Evolutionary conservation across 495 filamentous ascomycete genomes (phyloP), one percentile per base, ranked within the genome.

Genomic region (Aspergillus egyptiacus): DNA sequence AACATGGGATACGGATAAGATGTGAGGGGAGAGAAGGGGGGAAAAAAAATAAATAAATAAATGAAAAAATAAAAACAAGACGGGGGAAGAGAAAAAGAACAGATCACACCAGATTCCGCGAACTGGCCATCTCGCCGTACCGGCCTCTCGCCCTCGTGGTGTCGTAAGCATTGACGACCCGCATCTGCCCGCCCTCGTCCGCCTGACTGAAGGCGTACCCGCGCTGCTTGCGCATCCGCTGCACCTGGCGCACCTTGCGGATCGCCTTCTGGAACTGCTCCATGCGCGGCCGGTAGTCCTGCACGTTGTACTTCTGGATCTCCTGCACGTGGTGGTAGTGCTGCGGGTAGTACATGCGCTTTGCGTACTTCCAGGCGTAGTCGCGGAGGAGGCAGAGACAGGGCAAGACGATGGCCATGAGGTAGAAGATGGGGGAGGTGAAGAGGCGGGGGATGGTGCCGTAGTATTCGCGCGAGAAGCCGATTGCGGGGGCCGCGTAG

Each of bases 251-350:
- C 39, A 97, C 93, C 69, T 99, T 99, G 55, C 93, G 83, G 61
- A 99, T 96, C 20, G 93, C 93, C 68, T 99, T 99, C 69, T 99
- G 93, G 80, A 99, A 99, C 69, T 99, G 93, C 66, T 99, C 93
- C 93, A 99, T 99, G 78, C 91, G 75, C 33, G 93, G 93, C 52
- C 94, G 78, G 65, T 99, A 99, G 71, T 99, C 94, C 68, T 97
- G 94, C 45, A 99, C 94, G 59, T 99, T 99, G 72, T 95, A 99
- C 68, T 99, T 99, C 67, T 99, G 94, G 55, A 99, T 99, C 70
- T 99, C 94, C 70, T 99, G 94, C 35, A 99, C 89, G 66, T 99
- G 94, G 58, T 99, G 94, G 60, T 99, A 99, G 25, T 87, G 80
- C 71, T 96, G 87, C 31, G 94, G 94, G 50, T 81, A 83, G 71